Percentiles rank a stretch among this genome's conserved stretches.
Evolutionary conservation across 352 stramenopile genomes (phyloP).

Genomic region (Phytopythium oedochilum): DNA sequence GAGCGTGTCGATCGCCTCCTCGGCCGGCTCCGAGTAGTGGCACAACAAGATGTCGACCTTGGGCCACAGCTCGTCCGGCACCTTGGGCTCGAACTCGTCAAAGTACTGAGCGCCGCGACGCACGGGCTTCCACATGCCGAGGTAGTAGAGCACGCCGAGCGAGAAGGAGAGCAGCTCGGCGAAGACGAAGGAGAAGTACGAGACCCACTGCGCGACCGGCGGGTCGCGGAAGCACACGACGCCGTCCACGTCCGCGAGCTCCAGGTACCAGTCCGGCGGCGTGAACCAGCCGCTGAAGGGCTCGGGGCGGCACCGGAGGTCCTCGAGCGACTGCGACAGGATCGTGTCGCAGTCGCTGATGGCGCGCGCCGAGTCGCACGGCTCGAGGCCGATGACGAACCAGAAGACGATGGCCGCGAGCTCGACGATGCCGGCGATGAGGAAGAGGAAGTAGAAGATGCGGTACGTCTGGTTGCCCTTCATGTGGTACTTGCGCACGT

Average conservation of each 20-base stretch:
- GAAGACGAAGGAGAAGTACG: conserved; percentile 73
- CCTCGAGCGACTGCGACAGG: conserved; percentile 44
- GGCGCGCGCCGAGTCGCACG: conserved; percentile 53
- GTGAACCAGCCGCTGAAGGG: conserved; percentile 68
- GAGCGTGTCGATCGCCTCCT: conserved; percentile 83
- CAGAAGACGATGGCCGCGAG: conserved; percentile 72
- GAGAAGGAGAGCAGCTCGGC: conserved; percentile 69
- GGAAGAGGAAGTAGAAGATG: conserved; percentile 76
- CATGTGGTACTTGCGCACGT: conserved; percentile 88
- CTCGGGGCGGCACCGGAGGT: conserved; percentile 32
- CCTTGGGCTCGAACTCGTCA: conserved; percentile 77
- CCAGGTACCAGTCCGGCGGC: conserved; percentile 66
- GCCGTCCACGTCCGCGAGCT: conserved; percentile 57
- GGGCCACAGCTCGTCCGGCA: conserved; percentile 79
- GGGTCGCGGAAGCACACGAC: conserved; percentile 77
- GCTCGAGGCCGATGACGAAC: conserved; percentile 75
- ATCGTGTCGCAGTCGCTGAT: conserved; percentile 63
- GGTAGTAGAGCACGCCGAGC: conserved; percentile 77
- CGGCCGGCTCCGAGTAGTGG: conserved; percentile 83
- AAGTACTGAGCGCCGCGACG: conserved; percentile 85
- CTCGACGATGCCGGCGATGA: conserved; percentile 67
- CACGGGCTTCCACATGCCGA: conserved; percentile 87
- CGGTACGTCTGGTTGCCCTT: conserved; percentile 82
- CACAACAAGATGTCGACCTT: conserved; percentile 82
- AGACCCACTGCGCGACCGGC: conserved; percentile 74